Evolutionary conservation across 345 rosid species (phyloP).

Genomic region (Cardamine chenopodiifolia): DNA sequence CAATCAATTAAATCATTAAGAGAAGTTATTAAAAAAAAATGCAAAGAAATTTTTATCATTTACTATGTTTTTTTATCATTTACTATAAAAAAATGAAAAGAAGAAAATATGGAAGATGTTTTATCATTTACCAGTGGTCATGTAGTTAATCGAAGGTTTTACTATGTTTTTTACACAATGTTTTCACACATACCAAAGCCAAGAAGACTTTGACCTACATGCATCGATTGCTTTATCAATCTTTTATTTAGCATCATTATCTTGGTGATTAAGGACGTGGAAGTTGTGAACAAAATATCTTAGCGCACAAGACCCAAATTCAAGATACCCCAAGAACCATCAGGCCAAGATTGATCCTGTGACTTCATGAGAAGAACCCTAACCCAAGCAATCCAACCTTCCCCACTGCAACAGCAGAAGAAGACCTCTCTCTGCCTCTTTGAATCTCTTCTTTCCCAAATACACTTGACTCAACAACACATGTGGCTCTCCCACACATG

Average conservation of each 20-base stretch:
- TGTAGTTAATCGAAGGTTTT: background rate
- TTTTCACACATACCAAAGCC: background rate
- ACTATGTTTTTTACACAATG: background rate
- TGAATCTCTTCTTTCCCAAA: slow-evolving; percentile 57
- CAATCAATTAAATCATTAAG: background rate
- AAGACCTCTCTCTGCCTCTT: slow-evolving; percentile 76
- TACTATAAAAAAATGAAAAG: no score
- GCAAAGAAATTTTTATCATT: background rate
- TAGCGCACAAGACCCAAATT: slow-evolving; percentile 77
- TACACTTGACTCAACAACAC: slow-evolving; percentile 73
- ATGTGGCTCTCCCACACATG: slow-evolving; percentile 81
- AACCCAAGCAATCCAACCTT: slow-evolving; percentile 94
- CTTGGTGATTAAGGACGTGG: background rate
- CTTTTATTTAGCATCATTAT: slow-evolving; percentile 8
- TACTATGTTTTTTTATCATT: no score
- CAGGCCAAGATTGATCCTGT: slow-evolving; percentile 80
- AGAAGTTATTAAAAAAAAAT: background rate
- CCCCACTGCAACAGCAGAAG: slow-evolving; percentile 81
- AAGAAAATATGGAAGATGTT: background rate
- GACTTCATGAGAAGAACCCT: slow-evolving; percentile 81
- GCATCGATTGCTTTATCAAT: slow-evolving; percentile 7
- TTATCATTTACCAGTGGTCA: background rate
- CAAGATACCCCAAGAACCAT: slow-evolving; percentile 74
- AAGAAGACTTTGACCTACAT: background rate
- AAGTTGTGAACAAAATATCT: slow-evolving; percentile 12